phyloP scores from a whole-genome alignment of 805 yeast species.

The Kuraishia molischiana region DNA sequence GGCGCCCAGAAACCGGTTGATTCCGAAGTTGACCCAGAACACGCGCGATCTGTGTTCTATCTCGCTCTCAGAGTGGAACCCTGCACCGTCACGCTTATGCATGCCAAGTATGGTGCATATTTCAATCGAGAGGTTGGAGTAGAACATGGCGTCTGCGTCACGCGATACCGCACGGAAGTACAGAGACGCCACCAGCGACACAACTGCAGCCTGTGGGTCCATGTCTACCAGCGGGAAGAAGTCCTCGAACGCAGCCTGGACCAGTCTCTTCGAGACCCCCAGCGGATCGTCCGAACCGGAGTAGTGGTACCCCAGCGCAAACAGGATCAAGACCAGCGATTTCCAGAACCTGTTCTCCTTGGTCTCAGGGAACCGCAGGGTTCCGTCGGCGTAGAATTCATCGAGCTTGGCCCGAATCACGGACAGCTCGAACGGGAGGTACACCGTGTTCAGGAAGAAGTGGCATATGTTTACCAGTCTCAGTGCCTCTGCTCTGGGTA shows the following conservation, averaged over 20 bases:
- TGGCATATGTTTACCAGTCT: slow-evolving; percentile 10
- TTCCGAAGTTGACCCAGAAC: slow-evolving; percentile 16
- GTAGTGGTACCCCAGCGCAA: slow-evolving; percentile 16
- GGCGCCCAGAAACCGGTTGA: slow-evolving; percentile 14
- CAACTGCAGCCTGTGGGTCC: slow-evolving; percentile 10
- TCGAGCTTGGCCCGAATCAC: slow-evolving; percentile 9
- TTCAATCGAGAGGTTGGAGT: slow-evolving; percentile 16
- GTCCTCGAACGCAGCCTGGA: slow-evolving; percentile 8
- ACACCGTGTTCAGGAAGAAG: slow-evolving; percentile 14
- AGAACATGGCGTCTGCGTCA: slow-evolving; percentile 15
- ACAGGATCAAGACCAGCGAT: slow-evolving; percentile 10
- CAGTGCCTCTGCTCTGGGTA: slow-evolving; percentile 8
- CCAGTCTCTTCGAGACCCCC: slow-evolving; percentile 8
- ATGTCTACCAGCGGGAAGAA: slow-evolving; percentile 10
- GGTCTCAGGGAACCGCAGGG: slow-evolving; percentile 2
- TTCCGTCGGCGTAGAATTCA: slow-evolving; percentile 5
- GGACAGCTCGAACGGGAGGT: slow-evolving; percentile 14
- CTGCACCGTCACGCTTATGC: slow-evolving; percentile 4
- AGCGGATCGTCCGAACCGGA: slow-evolving; percentile 7
- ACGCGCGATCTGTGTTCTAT: slow-evolving; percentile 10
- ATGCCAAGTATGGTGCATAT: slow-evolving; percentile 13
- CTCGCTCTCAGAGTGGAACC: slow-evolving; percentile 7
- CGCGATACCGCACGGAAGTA: slow-evolving; percentile 13
- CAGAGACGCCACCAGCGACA: slow-evolving; percentile 11
- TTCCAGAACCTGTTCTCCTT: slow-evolving; percentile 8